phyloP scores from a whole-genome alignment of 2,329 filamentous ascomycete species.

The Botrytis sinoallii region DNA sequence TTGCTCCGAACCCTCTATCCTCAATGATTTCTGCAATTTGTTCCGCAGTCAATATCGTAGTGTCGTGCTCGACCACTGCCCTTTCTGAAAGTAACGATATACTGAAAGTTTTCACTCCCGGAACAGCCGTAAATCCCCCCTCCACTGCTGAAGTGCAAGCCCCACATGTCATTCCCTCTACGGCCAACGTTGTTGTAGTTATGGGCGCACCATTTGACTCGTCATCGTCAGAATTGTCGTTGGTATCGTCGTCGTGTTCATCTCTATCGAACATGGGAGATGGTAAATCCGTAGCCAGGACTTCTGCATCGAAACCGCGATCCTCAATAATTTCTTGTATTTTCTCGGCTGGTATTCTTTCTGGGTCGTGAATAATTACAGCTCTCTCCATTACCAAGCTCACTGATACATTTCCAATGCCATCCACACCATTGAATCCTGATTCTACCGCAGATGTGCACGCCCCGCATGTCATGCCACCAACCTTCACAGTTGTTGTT shows the following conservation, averaged over 20 bases:
- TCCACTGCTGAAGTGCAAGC: slow-evolving; percentile 86
- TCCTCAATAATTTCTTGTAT: slow-evolving; percentile 87
- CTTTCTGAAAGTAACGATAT: slow-evolving; percentile 82
- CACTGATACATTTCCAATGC: slow-evolving; percentile 83
- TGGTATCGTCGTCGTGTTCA: slow-evolving; percentile 38
- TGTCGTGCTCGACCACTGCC: slow-evolving; percentile 80
- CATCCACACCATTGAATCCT: slow-evolving; percentile 78
- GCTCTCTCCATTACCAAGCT: slow-evolving; percentile 94
- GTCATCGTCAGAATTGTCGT: slow-evolving; percentile 33
- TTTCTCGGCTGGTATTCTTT: slow-evolving; percentile 67
- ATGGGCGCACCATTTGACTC: slow-evolving; percentile 38
- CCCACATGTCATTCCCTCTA: slow-evolving; percentile 89
- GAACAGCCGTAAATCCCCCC: slow-evolving; percentile 70
- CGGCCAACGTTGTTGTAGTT: slow-evolving; percentile 70
- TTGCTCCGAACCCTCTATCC: slow-evolving; percentile 76
- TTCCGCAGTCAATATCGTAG: slow-evolving; percentile 49
- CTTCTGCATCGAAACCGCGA: slow-evolving; percentile 83
- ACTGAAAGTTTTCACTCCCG: slow-evolving; percentile 71
- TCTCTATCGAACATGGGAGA: slow-evolving; percentile 45
- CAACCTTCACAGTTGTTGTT: slow-evolving; percentile 85
- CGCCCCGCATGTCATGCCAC: slow-evolving; percentile 88
- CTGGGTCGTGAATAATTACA: slow-evolving; percentile 86
- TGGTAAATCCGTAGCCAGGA: slow-evolving; percentile 78
- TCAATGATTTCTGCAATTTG: slow-evolving; percentile 58
- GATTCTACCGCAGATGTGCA: slow-evolving; percentile 95